Conservation (phyloP, 768 basidiomycete species). For the Pisolithus albus region DNA sequence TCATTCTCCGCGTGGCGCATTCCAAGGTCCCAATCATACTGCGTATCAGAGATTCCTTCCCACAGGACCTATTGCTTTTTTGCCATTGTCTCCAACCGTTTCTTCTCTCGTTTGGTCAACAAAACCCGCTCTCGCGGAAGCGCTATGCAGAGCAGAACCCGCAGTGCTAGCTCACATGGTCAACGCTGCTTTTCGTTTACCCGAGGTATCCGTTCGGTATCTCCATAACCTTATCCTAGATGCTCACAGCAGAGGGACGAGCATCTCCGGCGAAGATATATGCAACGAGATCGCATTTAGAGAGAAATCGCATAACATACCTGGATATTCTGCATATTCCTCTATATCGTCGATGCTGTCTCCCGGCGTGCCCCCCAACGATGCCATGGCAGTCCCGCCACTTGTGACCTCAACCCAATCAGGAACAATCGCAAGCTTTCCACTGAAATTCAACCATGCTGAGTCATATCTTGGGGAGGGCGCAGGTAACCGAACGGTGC, state of each 20-base stretch:
- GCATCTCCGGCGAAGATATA: slow-evolving; percentile 45
- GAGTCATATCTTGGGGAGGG: slow-evolving; percentile 80
- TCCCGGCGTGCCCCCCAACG: slow-evolving; percentile 52
- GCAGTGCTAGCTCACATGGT: slow-evolving; percentile 65
- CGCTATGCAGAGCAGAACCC: slow-evolving; percentile 59
- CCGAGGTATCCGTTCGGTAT: slow-evolving; percentile 64
- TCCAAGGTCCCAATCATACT: slow-evolving; percentile 61
- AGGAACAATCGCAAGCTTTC: slow-evolving; percentile 81
- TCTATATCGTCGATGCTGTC: slow-evolving; percentile 32
- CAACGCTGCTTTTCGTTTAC: slow-evolving; percentile 86
- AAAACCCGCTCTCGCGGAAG: slow-evolving; percentile 63
- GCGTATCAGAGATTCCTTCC: slow-evolving; percentile 94
- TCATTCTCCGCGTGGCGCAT: slow-evolving; percentile 59
- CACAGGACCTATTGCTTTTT: slow-evolving; percentile 92
- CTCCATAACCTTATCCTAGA: slow-evolving; percentile 58
- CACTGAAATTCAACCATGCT: slow-evolving; percentile 79
- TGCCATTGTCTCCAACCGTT: slow-evolving; percentile 70
- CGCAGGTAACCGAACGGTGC: slow-evolving; percentile 60
- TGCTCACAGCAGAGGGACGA: slow-evolving; percentile 35
- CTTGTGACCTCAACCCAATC: slow-evolving; percentile 63
- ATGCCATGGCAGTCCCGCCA: slow-evolving; percentile 65
- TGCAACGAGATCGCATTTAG: slow-evolving; percentile 63
- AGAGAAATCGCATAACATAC: slow-evolving; percentile 64
- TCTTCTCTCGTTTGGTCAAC: slow-evolving; percentile 97
- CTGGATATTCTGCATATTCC: slow-evolving; percentile 56